Percentiles rank a stretch among this genome's conserved stretches.
phyloP scores from a whole-genome alignment of 768 basidiomycete species.

The Tephrocybe rancida region DNA sequence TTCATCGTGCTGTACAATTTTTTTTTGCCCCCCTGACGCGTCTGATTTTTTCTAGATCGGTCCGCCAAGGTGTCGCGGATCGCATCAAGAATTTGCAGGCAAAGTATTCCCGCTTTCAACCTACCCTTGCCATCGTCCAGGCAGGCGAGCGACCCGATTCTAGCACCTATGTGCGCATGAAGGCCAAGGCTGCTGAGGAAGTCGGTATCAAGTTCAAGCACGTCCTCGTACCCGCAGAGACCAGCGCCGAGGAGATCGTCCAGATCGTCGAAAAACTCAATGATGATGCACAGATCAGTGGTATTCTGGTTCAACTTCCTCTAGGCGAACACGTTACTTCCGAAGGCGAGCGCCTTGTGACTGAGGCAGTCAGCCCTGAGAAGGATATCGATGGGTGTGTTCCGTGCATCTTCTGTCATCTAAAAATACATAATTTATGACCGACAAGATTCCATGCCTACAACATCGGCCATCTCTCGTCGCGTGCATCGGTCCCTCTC shows the following conservation, averaged over 20 bases:
- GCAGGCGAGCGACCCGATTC: conserved; percentile 94
- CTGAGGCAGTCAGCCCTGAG: conserved; percentile 90
- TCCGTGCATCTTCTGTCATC: conserved; percentile 10
- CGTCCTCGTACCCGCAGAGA: conserved; percentile 67
- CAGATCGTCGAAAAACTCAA: conserved; percentile 81
- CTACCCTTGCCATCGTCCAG: conserved; percentile 91
- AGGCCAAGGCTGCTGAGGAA: conserved; percentile 92
- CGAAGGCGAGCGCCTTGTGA: conserved; percentile 86
- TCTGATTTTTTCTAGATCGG: conserved; percentile 53
- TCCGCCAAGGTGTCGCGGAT: conserved; percentile 75
- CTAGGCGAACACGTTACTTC: conserved; percentile 80
- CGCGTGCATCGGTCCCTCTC: conserved; percentile 85
- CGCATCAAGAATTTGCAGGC: conserved; percentile 66
- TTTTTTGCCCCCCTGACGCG: conserved; percentile 2
- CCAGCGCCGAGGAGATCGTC: conserved; percentile 76
- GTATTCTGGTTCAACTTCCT: conserved; percentile 95
- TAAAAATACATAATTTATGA: conserved; percentile 4
- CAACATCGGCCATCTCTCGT: conserved; percentile 94
- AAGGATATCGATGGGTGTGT: conserved; percentile 96
- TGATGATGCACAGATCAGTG: conserved; percentile 77
- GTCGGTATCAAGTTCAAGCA: conserved; percentile 89
- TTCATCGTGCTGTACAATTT: not conserved
- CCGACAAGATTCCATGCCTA: conserved; percentile 88
- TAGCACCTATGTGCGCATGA: conserved; percentile 94
- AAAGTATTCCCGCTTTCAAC: conserved; percentile 84